Evolutionary conservation across 2,329 filamentous ascomycete genomes (phyloP), one percentile per base, ranked within the genome.

Genomic region (Fusarium sp.): DNA sequence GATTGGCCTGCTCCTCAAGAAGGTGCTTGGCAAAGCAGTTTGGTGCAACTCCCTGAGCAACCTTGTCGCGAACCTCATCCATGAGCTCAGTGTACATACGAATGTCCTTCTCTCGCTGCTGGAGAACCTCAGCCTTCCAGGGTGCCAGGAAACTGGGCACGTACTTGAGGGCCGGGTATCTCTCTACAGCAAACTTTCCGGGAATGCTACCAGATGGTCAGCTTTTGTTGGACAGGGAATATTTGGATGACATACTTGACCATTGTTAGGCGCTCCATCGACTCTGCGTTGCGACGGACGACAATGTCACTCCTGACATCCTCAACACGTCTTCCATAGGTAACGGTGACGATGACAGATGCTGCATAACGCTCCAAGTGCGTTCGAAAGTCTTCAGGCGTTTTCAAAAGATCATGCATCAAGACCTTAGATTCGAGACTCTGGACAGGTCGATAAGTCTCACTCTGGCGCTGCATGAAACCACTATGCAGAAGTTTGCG

Each of bases 21-120:
- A 88, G 81, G 6, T 86, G 81, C 1, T 81, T 85, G 0, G 84
- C 83, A 29, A 88, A 87, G 27, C 85, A 87, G 0, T 81, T 75
- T 0, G 81, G 82, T 2, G 84, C 79, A 3, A 67, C 74, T 0
- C 85, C 83, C 6, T 68, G 74, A 0, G 71, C 59, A 5, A 81
- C 69, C 58, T 82, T 84, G 3, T 80, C 79, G 2, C 81, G 81
- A 5, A 85, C 81, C 57, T 86, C 81, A 2, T 84, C 80, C 80
- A 86, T 82, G 7, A 86, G 80, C 0, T 81, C 77, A 0, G 80
- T 85, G 54, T 85, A 85, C 0, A 86, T 76, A 16, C 74, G 74
- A 1, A 84, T 80, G 16, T 85, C 84, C 27, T 84, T 82, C 9
- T 82, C 68, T 1, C 82, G 77, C 54, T 85, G 83, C 14, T 77